These are phyloP conservation scores for Eucalyptus grandis DNA, from an alignment of 345 rosid species.

Conservation along the genomic window DNA sequence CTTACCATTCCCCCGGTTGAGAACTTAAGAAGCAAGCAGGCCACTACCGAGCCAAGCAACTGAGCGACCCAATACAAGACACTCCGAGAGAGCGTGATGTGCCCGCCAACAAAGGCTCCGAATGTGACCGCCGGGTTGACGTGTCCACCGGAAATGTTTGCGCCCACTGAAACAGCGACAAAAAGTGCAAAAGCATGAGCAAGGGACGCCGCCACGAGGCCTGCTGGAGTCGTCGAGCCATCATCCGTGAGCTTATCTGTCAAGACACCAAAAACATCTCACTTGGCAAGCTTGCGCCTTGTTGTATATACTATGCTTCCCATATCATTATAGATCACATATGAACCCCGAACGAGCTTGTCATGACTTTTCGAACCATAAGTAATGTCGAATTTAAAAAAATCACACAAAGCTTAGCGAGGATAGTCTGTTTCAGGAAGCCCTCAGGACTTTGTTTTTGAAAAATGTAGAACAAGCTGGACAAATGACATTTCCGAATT, in stretches of 20 bases:
- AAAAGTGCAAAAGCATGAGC: constrained; percentile 54
- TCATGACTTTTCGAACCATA: neutral
- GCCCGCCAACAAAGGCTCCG: constrained; percentile 61
- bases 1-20: constrained; percentile 53
- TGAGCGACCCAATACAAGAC: constrained; percentile 55
- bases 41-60: constrained; percentile 40
- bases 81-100: constrained; percentile 35
- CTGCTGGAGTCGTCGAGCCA: constrained; percentile 45
- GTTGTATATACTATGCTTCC: neutral
- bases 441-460: neutral
- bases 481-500: neutral
- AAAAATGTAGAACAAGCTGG: neutral
- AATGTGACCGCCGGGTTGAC: constrained; percentile 72
- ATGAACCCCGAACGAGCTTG: neutral
- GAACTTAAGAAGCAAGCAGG: constrained; percentile 62
- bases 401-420: neutral
- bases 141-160: constrained; percentile 71
- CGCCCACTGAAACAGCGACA: constrained; percentile 53
- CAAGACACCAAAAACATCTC: neutral
- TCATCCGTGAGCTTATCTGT: constrained; percentile 41
- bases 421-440: neutral
- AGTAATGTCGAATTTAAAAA: neutral
- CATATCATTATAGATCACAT: neutral
- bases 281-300: neutral
- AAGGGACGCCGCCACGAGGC: constrained; percentile 43